Base-by-base conservation (phyloP, 2,329 filamentous ascomycete genomes). In the Aspergillus thermomutatus region DNA sequence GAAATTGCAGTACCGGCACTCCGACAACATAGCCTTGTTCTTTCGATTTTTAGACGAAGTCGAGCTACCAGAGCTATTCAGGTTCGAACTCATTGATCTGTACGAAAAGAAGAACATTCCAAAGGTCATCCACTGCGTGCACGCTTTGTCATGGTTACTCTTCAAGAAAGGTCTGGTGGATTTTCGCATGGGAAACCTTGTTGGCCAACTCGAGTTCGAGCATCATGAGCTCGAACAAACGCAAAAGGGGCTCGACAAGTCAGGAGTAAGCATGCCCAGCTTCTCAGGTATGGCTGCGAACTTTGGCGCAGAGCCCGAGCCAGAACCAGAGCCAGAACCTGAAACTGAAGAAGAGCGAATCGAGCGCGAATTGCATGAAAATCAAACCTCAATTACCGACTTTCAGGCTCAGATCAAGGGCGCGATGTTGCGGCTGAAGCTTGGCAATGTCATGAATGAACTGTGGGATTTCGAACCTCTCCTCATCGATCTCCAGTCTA, bases 71-170 rank as follows among this genome's bases (percentile, higher is more conserved):
- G 95, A 99, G 66, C 83, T 99, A 19, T 99, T 99, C 74, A 87
- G 93, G 56, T 99, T 99, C 73, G 94, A 99, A 73, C 82, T 97
- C 48, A 96, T 97, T 62, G 94, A 99, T 75, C 79, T 99, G 11
- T 99, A 99, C 78, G 95, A 99, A 76, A 99, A 97, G 81, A 99
- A 99, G 77, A 99, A 99, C 68, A 95, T 97, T 1, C 94, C 94
- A 3, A 99, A 97, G 74, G 95, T 97, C 71, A 99, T 99, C 60
- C 96, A 99, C 77, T 99, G 94, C 71, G 94, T 99, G 52, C 94
- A 99, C 69, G 94, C 94, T 0, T 80, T 99, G 19, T 97, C 93
- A 72, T 99, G 93, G 92, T 82, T 99, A n/a, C 81, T 99, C 10
- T 97, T 91, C 75, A 88, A 94, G 50, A 94, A 97, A 72, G 93